Evolutionary conservation across 2,329 filamentous ascomycete genomes (phyloP).

Genomic region (Pyricularia sp.): DNA sequence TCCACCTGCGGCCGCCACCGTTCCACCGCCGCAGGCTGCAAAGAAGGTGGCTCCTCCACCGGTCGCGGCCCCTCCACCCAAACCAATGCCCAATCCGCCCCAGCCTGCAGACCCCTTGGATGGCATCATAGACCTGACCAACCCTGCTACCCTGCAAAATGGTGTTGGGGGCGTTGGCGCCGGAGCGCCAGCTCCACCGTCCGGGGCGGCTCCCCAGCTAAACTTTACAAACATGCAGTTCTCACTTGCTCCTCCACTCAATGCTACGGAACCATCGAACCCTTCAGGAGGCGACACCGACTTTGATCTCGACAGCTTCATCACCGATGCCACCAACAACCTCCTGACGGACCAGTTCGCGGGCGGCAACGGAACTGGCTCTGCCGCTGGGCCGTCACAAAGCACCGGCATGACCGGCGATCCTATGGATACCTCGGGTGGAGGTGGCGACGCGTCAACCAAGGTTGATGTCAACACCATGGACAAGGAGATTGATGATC

Average conservation of each 20-base stretch:
- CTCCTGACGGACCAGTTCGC: conserved; percentile 11
- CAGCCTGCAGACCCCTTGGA: conserved; percentile 11
- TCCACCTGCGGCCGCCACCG: conserved; percentile 6
- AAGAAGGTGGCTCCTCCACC: conserved; percentile 8
- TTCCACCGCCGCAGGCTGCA: conserved; percentile 12
- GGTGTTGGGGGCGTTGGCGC: background rate
- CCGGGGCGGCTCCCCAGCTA: conserved; percentile 23
- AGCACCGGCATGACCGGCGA: background rate
- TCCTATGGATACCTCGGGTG: background rate
- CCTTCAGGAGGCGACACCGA: conserved; percentile 20
- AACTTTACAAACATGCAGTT: conserved; percentile 51
- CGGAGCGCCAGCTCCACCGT: conserved; percentile 7
- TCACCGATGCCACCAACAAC: conserved; percentile 18
- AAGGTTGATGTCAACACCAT: conserved; percentile 4
- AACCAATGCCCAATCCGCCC: conserved; percentile 8
- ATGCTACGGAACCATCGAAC: conserved; percentile 5
- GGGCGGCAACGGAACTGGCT: background rate
- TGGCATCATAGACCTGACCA: conserved; percentile 8
- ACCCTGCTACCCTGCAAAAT: conserved; percentile 8
- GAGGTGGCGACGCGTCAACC: background rate
- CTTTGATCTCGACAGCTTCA: conserved; percentile 37
- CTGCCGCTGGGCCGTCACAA: background rate
- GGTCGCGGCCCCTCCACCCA: conserved; percentile 5
- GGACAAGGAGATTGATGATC: conserved; percentile 31
- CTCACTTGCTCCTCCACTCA: conserved; percentile 29